Evolutionary conservation across 169 alveolate genomes (phyloP).

Genomic region (Eimeria falciformis): DNA sequence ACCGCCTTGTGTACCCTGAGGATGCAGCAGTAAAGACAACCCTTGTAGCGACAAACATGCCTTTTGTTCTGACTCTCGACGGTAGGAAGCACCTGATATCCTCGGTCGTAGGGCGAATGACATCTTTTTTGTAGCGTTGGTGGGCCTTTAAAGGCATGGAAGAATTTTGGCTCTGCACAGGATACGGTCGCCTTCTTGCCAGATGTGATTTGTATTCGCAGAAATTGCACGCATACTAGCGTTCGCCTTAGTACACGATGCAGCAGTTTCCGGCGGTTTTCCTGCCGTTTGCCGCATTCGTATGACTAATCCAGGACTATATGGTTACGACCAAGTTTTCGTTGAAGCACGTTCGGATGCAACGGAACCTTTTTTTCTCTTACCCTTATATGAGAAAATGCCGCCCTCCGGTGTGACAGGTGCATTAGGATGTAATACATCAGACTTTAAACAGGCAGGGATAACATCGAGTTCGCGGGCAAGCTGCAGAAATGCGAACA

Average conservation of each 20-base stretch:
- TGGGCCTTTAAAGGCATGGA: not conserved
- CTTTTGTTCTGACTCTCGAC: slow-evolving; percentile 69
- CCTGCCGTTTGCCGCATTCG: slow-evolving; percentile 67
- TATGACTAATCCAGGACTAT: slow-evolving; percentile 74
- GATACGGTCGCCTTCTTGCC: not conserved
- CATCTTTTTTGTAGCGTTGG: not conserved
- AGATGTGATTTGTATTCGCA: slow-evolving; percentile 1
- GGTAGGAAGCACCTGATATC: slow-evolving; percentile 31
- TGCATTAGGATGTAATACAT: not conserved
- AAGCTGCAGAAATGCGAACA: not conserved
- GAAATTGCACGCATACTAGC: slow-evolving; percentile 76
- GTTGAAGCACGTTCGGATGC: slow-evolving; percentile 78
- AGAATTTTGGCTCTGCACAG: not conserved
- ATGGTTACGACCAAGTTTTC: slow-evolving; percentile 60
- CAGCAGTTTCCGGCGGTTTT: not conserved
- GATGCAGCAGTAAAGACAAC: slow-evolving; percentile 78
- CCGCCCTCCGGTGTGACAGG: not conserved
- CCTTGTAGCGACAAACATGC: slow-evolving; percentile 73
- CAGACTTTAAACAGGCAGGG: not conserved
- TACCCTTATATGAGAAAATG: slow-evolving; percentile 1
- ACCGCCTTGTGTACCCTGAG: slow-evolving; percentile 76
- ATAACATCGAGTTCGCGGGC: not conserved
- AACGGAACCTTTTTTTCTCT: slow-evolving; percentile 62
- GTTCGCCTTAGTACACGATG: slow-evolving; percentile 65
- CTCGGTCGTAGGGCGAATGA: too few relatives aligned